Evolutionary conservation across 176 grass and related monocot genomes (phyloP).

Genomic region (Dendrocalamus sinicus): DNA sequence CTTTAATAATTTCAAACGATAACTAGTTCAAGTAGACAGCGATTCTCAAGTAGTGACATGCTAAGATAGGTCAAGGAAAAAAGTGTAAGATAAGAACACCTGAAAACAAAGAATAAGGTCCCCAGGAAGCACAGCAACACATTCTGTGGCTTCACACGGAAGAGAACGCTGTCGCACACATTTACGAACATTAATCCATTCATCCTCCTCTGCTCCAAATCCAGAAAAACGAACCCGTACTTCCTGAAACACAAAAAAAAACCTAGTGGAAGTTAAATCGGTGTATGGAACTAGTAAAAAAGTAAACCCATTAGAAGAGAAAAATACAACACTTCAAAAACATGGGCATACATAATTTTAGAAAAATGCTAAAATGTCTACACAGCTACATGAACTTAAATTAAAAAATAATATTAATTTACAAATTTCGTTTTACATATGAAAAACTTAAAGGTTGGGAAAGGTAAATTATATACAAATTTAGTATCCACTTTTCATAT

Average conservation of each 20-base stretch:
- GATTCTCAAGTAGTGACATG: neutral
- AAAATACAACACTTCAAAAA: neutral
- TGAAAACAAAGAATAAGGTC: conserved; percentile 89
- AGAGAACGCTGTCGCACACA: conserved; percentile 80
- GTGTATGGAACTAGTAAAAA: neutral
- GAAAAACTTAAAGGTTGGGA: neutral
- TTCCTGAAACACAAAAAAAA: conserved; percentile 54
- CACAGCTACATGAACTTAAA: neutral
- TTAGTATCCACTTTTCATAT: neutral
- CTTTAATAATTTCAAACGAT: neutral
- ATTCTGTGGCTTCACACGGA: conserved; percentile 81
- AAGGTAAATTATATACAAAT: neutral
- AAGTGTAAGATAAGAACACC: conserved; percentile 46
- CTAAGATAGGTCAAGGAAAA: neutral
- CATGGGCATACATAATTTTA: neutral
- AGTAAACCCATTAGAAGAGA: neutral
- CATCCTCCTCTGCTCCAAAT: conserved; percentile 83
- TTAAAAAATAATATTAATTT: neutral
- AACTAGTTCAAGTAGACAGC: conserved; percentile 1
- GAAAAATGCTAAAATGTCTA: neutral
- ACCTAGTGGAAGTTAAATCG: neutral
- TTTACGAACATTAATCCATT: conserved; percentile 85
- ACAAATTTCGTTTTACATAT: conserved; percentile 6
- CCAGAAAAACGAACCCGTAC: conserved; percentile 79
- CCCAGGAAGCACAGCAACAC: conserved; percentile 77